These are phyloP conservation scores for Spergularia marina DNA, from an alignment of 148 eudicot species.

Conservation along the genomic window DNA sequence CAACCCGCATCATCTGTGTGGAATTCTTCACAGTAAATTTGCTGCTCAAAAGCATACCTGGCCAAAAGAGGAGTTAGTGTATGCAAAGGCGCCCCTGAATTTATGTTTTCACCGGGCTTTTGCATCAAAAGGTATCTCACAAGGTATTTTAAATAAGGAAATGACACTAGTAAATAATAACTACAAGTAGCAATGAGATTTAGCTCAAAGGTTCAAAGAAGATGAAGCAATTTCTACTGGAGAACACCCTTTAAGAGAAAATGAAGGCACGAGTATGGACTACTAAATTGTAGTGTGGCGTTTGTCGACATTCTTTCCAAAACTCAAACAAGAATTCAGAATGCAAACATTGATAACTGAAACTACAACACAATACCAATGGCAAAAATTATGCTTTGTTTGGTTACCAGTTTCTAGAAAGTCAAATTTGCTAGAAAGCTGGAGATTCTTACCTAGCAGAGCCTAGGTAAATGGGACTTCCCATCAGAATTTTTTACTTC, in stretches of 20 bases:
- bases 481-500: no score
- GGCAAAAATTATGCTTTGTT: neutral
- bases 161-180: neutral
- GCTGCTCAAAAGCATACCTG: slow-evolving; percentile 74
- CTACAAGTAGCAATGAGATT: neutral
- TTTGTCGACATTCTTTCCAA: neutral
- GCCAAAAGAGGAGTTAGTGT: slow-evolving; percentile 22
- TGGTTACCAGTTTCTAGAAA: neutral
- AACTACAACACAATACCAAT: neutral
- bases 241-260: neutral
- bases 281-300: neutral
- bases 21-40: slow-evolving; percentile 66
- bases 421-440: no score
- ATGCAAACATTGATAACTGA: neutral
- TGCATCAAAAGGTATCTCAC: neutral
- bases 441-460: no score
- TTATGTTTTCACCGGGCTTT: neutral
- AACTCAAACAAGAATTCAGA: neutral
- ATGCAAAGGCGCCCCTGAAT: neutral
- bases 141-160: no score
- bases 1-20: slow-evolving; percentile 90
- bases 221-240: neutral
- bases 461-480: no score
- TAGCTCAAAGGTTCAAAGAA: neutral
- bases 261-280: neutral